Percentiles rank a stretch among this genome's conserved stretches.
phyloP scores from a whole-genome alignment of 768 basidiomycete species.

The Russula earlei region DNA sequence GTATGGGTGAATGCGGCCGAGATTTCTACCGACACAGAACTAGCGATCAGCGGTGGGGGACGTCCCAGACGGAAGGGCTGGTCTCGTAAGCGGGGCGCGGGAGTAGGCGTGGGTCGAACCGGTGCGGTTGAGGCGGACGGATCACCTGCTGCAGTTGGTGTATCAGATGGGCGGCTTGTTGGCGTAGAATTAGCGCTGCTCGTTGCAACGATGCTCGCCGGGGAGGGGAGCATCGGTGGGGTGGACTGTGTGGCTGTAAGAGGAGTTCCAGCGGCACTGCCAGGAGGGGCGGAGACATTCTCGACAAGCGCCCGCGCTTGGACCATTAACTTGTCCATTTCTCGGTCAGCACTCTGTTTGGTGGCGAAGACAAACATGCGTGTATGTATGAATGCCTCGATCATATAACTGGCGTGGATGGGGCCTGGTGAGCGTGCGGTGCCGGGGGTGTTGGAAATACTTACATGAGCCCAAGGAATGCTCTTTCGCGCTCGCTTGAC shows the following conservation, averaged over 20 bases:
- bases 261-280: conserved; percentile 15
- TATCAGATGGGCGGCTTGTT: conserved; percentile 47
- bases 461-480: conserved; percentile 76
- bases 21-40: conserved; percentile 20
- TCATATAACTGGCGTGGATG: conserved; percentile 50
- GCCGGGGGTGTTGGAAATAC: conserved; percentile 26
- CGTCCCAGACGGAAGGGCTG: conserved; percentile 19
- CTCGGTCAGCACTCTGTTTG: conserved; percentile 22
- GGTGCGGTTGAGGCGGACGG: conserved; percentile 17
- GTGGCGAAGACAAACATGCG: conserved; percentile 39
- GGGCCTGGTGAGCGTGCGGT: conserved; percentile 27
- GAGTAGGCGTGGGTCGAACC: conserved; percentile 22
- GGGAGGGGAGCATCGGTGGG: conserved; percentile 73
- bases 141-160: conserved; percentile 35
- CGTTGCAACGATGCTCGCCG: conserved; percentile 55
- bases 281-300: conserved; percentile 15
- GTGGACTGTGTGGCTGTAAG: conserved; percentile 26
- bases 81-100: conserved; percentile 23
- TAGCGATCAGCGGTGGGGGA: conserved; percentile 20
- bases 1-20: conserved; percentile 19
- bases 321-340: conserved; percentile 18
- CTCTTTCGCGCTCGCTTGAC: conserved; percentile 40
- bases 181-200: conserved; percentile 75
- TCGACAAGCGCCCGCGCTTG: conserved; percentile 21
- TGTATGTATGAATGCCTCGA: conserved; percentile 63